Conservation (phyloP, 1,139 yeast species). For the Kazachstania sp. region DNA sequence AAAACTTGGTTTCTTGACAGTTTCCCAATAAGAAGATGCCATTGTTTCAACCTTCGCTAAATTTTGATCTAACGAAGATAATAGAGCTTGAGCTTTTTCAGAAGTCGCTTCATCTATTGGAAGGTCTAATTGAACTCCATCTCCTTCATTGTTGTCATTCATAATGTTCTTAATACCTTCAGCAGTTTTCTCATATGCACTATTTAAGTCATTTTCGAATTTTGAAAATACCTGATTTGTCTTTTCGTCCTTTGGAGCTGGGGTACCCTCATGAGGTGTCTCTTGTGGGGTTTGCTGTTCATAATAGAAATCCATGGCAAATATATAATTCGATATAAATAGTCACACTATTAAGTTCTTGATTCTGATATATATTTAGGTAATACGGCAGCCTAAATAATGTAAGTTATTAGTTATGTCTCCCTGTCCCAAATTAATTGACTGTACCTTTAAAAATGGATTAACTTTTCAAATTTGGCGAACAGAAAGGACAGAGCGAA, state of each 20-base stretch:
- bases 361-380: too few species aligned
- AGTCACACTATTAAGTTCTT: too few species aligned
- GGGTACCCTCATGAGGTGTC: slow-evolving; percentile 5
- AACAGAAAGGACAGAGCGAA: too few species aligned
- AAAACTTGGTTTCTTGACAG: slow-evolving; percentile 20
- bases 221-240: slow-evolving; percentile 34
- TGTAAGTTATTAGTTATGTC: too few species aligned
- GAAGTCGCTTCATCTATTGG: slow-evolving; percentile 20
- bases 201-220: slow-evolving; percentile 28
- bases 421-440: too few species aligned
- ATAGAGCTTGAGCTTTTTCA: slow-evolving; percentile 24
- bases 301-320: slow-evolving; percentile 21
- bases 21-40: slow-evolving; percentile 27
- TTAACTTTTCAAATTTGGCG: too few species aligned
- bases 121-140: slow-evolving; percentile 19
- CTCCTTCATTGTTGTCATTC: slow-evolving; percentile 8
- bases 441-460: too few species aligned
- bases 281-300: slow-evolving; percentile 18
- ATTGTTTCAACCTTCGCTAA: slow-evolving; percentile 23
- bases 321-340: not conserved
- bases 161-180: slow-evolving; percentile 14
- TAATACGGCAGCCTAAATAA: too few species aligned
- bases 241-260: slow-evolving; percentile 21
- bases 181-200: slow-evolving; percentile 24
- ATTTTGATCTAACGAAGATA: slow-evolving; percentile 22